Conservation (phyloP, 768 basidiomycete genomes). For the Scleroderma citrinum region DNA sequence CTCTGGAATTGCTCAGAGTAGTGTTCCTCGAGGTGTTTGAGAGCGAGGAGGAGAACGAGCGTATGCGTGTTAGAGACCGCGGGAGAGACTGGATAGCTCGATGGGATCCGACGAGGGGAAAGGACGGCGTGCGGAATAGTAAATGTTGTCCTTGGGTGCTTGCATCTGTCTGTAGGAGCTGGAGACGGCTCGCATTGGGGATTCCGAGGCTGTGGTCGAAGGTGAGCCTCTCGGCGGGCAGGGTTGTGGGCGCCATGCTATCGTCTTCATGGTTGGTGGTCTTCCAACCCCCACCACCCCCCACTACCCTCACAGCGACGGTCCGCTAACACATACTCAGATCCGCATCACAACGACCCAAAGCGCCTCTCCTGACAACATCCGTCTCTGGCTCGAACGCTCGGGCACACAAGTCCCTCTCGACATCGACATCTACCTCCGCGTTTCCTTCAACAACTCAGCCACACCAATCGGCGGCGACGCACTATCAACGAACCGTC, state of each 20-base stretch:
- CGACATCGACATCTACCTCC: constrained; percentile 76
- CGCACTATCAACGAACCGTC: constrained; percentile 26
- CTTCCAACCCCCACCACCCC: constrained; percentile 2
- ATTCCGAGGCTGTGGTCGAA: constrained; percentile 76
- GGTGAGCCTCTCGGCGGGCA: constrained; percentile 46
- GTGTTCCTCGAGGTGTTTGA: constrained; percentile 69
- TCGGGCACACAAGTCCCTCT: constrained; percentile 65
- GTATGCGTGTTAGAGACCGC: neutral
- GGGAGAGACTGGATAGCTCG: neutral
- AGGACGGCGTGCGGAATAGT: constrained; percentile 34
- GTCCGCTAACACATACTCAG: constrained; percentile 29
- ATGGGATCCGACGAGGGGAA: neutral
- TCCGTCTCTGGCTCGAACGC: constrained; percentile 79
- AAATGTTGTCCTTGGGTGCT: constrained; percentile 76
- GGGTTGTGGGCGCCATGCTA: no score
- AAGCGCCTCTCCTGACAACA: constrained; percentile 66
- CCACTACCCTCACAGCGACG: neutral
- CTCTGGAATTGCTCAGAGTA: constrained; percentile 64
- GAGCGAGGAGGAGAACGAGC: neutral
- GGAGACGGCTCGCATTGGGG: constrained; percentile 58
- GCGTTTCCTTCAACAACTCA: constrained; percentile 34
- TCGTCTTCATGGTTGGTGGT: no score
- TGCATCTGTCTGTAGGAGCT: constrained; percentile 58
- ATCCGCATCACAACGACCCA: constrained; percentile 71
- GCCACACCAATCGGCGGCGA: constrained; percentile 17